A percentile compares a stretch with the other conserved stretches of the same genome.
Evolutionary conservation across 768 basidiomycete species (phyloP).

Genomic region (Termitomyces sp.): DNA sequence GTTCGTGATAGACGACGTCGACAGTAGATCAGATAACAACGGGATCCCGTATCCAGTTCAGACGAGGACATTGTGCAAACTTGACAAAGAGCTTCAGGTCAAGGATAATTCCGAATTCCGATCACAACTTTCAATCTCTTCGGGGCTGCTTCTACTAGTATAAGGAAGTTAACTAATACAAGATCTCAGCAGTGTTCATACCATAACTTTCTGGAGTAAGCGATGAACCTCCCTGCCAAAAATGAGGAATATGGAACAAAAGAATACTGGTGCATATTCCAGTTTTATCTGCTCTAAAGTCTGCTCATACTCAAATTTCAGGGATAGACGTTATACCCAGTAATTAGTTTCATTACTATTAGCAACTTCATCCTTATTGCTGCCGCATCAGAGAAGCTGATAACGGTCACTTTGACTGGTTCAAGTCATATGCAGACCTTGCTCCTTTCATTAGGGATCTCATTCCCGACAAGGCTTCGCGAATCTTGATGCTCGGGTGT

Average conservation of each 20-base stretch:
- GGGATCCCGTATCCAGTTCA: background rate
- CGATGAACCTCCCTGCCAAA: slow-evolving; percentile 40
- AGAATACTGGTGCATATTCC: slow-evolving; percentile 55
- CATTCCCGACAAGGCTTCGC: slow-evolving; percentile 54
- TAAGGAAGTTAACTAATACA: background rate
- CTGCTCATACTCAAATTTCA: slow-evolving; percentile 19
- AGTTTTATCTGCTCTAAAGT: background rate
- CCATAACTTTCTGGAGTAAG: background rate
- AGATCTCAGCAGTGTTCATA: background rate
- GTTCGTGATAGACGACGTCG: background rate
- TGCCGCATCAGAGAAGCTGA: slow-evolving; percentile 43
- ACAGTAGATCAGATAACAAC: background rate
- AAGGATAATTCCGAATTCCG: background rate
- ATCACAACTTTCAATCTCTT: background rate
- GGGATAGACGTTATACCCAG: slow-evolving; percentile 70
- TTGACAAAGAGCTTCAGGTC: too few species aligned
- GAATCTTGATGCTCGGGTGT: slow-evolving; percentile 78
- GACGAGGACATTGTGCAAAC: too few species aligned
- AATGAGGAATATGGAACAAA: slow-evolving; percentile 68
- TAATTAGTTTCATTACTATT: slow-evolving; percentile 24
- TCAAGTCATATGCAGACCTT: slow-evolving; percentile 78
- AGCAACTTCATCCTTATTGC: background rate
- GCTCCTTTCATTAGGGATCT: slow-evolving; percentile 52
- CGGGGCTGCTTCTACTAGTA: too few species aligned
- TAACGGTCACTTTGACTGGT: slow-evolving; percentile 77